Percentiles rank a stretch among this genome's conserved stretches.
Evolutionary conservation across 2,329 filamentous ascomycete species (phyloP).

Genomic region (Madurella fahalii): DNA sequence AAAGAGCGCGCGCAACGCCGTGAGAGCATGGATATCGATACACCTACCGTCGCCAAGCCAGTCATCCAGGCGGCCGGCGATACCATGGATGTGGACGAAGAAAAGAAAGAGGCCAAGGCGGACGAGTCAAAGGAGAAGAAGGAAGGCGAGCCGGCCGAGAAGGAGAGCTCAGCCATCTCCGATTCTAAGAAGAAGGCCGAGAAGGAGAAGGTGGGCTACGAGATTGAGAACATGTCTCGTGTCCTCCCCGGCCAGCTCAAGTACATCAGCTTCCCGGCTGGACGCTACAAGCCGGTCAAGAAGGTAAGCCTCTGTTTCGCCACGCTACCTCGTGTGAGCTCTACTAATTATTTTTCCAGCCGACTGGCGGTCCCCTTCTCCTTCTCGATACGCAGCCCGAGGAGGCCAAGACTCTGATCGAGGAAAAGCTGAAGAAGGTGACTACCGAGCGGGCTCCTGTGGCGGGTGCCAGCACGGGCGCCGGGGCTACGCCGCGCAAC

Average conservation of each 20-base stretch:
- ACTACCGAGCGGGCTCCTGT: constrained; percentile 59
- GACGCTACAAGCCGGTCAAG: constrained; percentile 86
- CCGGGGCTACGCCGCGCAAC: constrained; percentile 20
- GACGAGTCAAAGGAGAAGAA: constrained; percentile 59
- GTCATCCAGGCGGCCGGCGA: constrained; percentile 51
- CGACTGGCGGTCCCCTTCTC: constrained; percentile 90
- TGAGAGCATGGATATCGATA: constrained; percentile 95
- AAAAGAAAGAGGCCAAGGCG: constrained; percentile 46
- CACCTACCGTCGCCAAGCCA: constrained; percentile 66
- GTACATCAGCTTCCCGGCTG: constrained; percentile 87
- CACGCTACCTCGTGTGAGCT: not conserved
- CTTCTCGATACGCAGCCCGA: constrained; percentile 77
- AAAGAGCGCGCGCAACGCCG: constrained; percentile 86
- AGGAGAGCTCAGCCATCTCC: constrained; percentile 49
- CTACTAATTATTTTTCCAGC: constrained; percentile 53
- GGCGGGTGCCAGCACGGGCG: constrained; percentile 30
- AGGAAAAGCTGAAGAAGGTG: constrained; percentile 87
- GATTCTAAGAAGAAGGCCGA: constrained; percentile 83
- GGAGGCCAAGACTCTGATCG: constrained; percentile 75
- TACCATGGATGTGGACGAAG: constrained; percentile 84
- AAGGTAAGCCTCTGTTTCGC: constrained; percentile 54
- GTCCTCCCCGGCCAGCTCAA: constrained; percentile 90
- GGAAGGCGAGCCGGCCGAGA: constrained; percentile 52
- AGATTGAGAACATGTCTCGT: constrained; percentile 94
- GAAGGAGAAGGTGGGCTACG: constrained; percentile 95